phyloP scores from a whole-genome alignment of 2,329 filamentous ascomycete species.

The Curvularia sp. region DNA sequence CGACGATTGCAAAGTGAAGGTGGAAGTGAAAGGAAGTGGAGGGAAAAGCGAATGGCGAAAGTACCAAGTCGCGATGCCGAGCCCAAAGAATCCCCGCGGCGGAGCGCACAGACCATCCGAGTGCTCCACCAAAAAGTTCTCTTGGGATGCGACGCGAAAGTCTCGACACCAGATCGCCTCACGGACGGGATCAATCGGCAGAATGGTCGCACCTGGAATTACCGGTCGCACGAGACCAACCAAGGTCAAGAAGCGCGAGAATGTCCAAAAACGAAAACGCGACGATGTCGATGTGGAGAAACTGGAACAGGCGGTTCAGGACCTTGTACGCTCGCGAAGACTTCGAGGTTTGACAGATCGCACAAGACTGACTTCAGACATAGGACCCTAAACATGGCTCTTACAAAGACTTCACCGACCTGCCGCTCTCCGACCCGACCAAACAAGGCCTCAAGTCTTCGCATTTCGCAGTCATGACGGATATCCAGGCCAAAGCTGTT shows the following conservation, averaged over 20 bases:
- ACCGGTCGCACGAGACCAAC: conserved; percentile 57
- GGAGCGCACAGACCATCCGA: conserved; percentile 30
- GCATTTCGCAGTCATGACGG: conserved; percentile 89
- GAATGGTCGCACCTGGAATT: conserved; percentile 42
- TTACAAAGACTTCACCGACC: conserved; percentile 76
- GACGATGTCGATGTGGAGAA: conserved; percentile 59
- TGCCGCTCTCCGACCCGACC: conserved; percentile 86
- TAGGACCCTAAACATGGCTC: conserved; percentile 68
- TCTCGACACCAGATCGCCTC: conserved; percentile 8
- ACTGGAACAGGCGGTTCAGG: conserved; percentile 54
- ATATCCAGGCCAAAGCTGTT: conserved; percentile 90
- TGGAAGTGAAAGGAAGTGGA: neutral
- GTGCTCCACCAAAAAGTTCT: conserved; percentile 39
- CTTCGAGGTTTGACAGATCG: neutral
- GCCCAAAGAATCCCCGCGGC: conserved; percentile 29
- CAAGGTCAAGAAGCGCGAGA: conserved; percentile 65
- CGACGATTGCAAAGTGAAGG: neutral
- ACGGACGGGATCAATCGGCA: conserved; percentile 17
- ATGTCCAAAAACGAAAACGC: conserved; percentile 62
- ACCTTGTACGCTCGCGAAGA: conserved; percentile 44
- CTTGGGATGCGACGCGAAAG: conserved; percentile 27
- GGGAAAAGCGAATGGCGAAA: conserved; percentile 4
- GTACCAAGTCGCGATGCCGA: conserved; percentile 6
- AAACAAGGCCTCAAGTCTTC: conserved; percentile 79
- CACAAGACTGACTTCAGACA: neutral